phyloP scores from a whole-genome alignment of 345 rosid species.

The Jatropha curcas region DNA sequence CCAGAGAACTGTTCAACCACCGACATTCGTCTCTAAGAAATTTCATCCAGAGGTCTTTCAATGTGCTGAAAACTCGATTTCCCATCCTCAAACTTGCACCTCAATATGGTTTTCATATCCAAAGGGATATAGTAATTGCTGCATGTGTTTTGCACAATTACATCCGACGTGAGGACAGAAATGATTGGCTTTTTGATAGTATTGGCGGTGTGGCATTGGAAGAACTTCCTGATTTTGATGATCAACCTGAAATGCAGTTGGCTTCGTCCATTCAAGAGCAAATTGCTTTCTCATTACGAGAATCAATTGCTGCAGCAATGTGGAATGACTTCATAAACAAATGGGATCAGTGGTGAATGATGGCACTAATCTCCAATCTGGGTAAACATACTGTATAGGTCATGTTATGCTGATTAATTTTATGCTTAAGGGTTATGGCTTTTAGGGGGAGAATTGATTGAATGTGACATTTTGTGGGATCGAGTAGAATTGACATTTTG shows the following conservation, averaged over 20 bases:
- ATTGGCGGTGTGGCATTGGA: conserved; percentile 35
- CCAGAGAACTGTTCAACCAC: conserved; percentile 70
- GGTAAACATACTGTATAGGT: background rate
- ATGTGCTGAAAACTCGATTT: conserved; percentile 63
- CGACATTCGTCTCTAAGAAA: conserved; percentile 59
- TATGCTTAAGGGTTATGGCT: background rate
- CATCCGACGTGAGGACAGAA: conserved; percentile 57
- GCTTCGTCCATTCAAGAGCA: conserved; percentile 50
- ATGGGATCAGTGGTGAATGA: conserved; percentile 42
- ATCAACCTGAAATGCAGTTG: conserved; percentile 55
- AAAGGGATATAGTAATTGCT: conserved; percentile 84
- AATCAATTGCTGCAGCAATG: conserved; percentile 62
- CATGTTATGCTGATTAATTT: background rate
- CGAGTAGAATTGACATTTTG: background rate
- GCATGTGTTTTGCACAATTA: conserved; percentile 74
- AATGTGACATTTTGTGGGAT: background rate
- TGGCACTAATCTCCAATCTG: background rate
- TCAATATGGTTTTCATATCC: conserved; percentile 68
- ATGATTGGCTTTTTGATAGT: conserved; percentile 69
- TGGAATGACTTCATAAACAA: conserved; percentile 75
- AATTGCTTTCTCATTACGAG: conserved; percentile 47
- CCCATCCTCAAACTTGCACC: conserved; percentile 74
- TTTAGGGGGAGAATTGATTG: background rate
- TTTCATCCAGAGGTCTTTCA: conserved; percentile 50
- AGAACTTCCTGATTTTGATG: conserved; percentile 48